Evolutionary conservation across 2,329 filamentous ascomycete species (phyloP), one percentile per base, ranked within the genome.

Genomic region (Conoideocrella luteorostrata): DNA sequence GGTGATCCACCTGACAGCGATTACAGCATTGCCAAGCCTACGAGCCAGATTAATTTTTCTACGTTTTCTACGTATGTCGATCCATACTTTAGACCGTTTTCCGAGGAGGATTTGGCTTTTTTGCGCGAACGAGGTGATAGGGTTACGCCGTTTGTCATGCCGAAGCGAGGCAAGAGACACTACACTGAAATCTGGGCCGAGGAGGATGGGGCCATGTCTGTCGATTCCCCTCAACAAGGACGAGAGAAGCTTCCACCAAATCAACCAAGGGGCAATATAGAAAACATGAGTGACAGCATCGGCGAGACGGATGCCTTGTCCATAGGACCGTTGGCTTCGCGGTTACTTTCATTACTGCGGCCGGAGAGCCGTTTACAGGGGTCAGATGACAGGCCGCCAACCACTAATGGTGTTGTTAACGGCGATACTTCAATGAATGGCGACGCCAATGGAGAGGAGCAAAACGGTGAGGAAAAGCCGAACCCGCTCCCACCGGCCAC

Each of bases 1-100:
- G 93, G 93, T 38, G 82, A 86, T 30, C 86, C 90, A 2, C 91
- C 93, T 1, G 90, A 97, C 63, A 89, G 88, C 61, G 93, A 98
- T 67, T 97, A 96, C 58, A 96, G 88, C 60, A 95, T 81, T 59
- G 85, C 88, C 26, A 98, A 97, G 61, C 89, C 91, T 5, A 83
- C 84, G 17, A 95, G 91, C 56, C 93, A 98, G 69, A 93, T 97
- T 62, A 90, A 86, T 61, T 93, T 93, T 52, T 85, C 81, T 45
- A 95, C 91, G 2, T 98, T 98, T 64, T 84, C 86, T n/a, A 82
- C 86, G 5, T 95, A 93, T 59, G 78, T 94, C 43, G 93, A 98
- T 50, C 88, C 90, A 0, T 97, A 87, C 67, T 93, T 96, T 52
- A 80, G 91, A 5, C 82, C 86, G 0, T 85, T 95, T 54, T 87